These are phyloP conservation scores for Coelastrella sp. DNA, from an alignment of 139 green algal species.

Conservation along the genomic window DNA sequence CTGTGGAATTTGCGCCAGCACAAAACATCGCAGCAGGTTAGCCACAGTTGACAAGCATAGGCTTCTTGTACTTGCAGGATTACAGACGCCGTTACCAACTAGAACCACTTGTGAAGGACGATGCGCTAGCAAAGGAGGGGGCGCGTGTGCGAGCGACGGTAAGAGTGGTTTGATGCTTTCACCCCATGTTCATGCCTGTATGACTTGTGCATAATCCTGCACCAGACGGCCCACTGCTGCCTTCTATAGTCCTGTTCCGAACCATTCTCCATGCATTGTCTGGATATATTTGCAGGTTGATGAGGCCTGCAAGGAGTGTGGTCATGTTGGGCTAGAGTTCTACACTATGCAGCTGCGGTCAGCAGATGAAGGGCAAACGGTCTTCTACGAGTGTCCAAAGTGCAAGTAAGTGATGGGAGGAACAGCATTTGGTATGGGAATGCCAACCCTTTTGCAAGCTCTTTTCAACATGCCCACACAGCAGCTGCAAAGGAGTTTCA, in stretches of 20 bases:
- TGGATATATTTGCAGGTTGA: conserved; percentile 63
- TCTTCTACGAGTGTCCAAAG: conserved; percentile 92
- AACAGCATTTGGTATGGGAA: no score
- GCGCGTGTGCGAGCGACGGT: conserved; percentile 66
- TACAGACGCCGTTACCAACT: conserved; percentile 77
- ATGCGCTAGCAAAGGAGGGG: conserved; percentile 67
- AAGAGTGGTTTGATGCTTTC: not conserved
- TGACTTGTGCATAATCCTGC: not conserved
- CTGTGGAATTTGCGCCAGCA: no score
- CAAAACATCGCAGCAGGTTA: no score
- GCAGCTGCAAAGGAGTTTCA: not conserved
- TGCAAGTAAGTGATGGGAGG: conserved; percentile 69
- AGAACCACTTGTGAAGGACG: conserved; percentile 80
- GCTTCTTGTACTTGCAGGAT: no score
- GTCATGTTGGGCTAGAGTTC: conserved; percentile 82
- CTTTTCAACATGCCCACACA: no score
- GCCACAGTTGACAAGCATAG: no score
- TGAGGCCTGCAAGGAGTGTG: conserved; percentile 87
- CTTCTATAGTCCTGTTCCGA: not conserved
- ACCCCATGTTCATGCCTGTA: not conserved
- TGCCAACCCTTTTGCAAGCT: no score
- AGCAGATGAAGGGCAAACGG: conserved; percentile 92
- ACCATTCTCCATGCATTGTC: no score
- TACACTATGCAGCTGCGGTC: conserved; percentile 95
- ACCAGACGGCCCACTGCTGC: not conserved